A percentile compares a stretch with the other conserved stretches of the same genome.
phyloP scores from a whole-genome alignment of 768 basidiomycete species.

The Gymnopilus dilepis region DNA sequence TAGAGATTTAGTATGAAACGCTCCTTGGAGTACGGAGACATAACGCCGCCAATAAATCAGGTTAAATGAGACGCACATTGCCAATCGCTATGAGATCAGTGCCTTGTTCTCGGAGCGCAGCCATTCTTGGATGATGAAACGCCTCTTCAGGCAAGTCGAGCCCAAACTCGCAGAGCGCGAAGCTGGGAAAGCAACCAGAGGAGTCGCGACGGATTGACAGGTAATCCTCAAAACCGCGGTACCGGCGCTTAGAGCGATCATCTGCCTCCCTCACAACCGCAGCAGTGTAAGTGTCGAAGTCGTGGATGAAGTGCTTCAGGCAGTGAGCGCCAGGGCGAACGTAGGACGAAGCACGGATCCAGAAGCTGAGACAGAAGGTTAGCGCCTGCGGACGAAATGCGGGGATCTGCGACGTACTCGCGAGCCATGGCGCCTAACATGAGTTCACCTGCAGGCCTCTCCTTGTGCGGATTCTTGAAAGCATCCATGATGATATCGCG shows the following conservation, averaged over 20 bases:
- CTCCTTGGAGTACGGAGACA: neutral
- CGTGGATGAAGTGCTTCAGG: constrained; percentile 26
- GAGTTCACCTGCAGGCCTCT: constrained; percentile 43
- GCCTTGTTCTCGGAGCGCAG: constrained; percentile 31
- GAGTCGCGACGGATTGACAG: constrained; percentile 45
- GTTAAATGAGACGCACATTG: constrained; percentile 33
- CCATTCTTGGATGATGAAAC: constrained; percentile 43
- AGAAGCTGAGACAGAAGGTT: constrained; percentile 33
- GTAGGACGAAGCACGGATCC: constrained; percentile 22
- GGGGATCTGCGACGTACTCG: constrained; percentile 35
- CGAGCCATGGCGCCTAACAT: constrained; percentile 42
- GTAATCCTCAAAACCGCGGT: constrained; percentile 47
- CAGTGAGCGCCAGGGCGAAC: constrained; percentile 26
- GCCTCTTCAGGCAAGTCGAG: constrained; percentile 47
- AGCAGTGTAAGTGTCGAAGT: constrained; percentile 29
- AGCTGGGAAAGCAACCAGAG: constrained; percentile 46
- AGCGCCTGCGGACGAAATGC: constrained; percentile 14
- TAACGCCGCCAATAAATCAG: neutral
- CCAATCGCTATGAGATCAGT: constrained; percentile 43
- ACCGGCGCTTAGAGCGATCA: constrained; percentile 39
- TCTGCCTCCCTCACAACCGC: constrained; percentile 48
- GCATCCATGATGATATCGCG: constrained; percentile 46
- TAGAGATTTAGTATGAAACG: neutral
- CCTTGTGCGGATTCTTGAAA: constrained; percentile 40
- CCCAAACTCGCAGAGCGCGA: constrained; percentile 42